These are phyloP conservation scores for Dicorynia guianensis DNA, from an alignment of 306 rosid species.

Conservation along the genomic window DNA sequence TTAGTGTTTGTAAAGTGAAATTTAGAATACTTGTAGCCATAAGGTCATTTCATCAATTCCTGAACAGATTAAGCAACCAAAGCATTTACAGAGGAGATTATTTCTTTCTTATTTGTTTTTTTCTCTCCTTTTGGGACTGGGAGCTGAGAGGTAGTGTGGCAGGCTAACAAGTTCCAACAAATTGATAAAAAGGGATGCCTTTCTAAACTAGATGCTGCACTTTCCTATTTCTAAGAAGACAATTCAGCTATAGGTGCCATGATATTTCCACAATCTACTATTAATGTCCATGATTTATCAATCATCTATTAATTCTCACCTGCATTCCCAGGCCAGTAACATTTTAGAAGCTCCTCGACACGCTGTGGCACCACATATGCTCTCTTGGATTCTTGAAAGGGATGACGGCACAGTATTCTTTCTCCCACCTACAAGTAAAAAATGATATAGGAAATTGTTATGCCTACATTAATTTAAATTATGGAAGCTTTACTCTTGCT, in stretches of 20 bases:
- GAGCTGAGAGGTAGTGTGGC: neutral
- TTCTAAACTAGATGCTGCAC: neutral
- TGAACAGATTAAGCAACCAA: constrained; percentile 22
- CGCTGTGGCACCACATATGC: constrained; percentile 87
- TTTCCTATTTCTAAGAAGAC: constrained; percentile 25
- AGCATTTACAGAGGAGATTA: neutral
- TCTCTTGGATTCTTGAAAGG: constrained; percentile 84
- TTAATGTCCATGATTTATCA: neutral
- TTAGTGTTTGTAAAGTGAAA: neutral
- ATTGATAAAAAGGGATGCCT: neutral
- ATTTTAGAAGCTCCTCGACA: constrained; percentile 82
- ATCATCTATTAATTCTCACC: constrained; percentile 45
- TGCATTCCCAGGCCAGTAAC: constrained; percentile 74
- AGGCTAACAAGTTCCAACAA: constrained; percentile 27
- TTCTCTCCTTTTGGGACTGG: neutral
- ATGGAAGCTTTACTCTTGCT: neutral
- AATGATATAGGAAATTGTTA: constrained; percentile 1
- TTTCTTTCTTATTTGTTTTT: neutral
- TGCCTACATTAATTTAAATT: constrained; percentile 16
- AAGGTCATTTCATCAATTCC: neutral
- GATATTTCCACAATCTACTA: neutral
- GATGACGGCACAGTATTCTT: constrained; percentile 82
- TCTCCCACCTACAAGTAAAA: constrained; percentile 67
- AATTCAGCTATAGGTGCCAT: constrained; percentile 6
- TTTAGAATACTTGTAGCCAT: neutral